A percentile compares a stretch with the other conserved stretches of the same genome.
phyloP scores from a whole-genome alignment of 2,329 filamentous ascomycete genomes.

The Domatiomyces globalis region DNA sequence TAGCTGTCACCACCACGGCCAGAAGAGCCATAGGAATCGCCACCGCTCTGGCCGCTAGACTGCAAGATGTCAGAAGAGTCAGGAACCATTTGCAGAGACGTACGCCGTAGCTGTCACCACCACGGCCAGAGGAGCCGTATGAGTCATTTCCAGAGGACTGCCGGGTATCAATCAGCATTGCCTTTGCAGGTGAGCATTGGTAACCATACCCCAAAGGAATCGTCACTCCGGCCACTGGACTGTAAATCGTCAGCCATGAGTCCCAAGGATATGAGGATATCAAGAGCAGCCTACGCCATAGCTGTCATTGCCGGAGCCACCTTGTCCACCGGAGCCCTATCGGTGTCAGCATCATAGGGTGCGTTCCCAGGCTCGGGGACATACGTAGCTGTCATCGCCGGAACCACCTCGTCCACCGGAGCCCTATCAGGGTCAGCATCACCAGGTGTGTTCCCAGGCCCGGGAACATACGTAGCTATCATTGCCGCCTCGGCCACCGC shows the following conservation, averaged over 20 bases:
- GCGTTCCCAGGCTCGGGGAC: too few species aligned
- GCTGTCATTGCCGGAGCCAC: slow-evolving; percentile 9
- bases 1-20: slow-evolving; percentile 7
- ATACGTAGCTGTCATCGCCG: slow-evolving; percentile 11
- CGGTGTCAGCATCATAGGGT: too few species aligned
- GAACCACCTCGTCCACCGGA: slow-evolving; percentile 5
- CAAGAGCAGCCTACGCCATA: slow-evolving; percentile 5
- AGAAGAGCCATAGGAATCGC: slow-evolving; percentile 11
- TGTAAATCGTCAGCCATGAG: background rate
- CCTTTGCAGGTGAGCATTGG: background rate
- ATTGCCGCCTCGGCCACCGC: slow-evolving; percentile 14
- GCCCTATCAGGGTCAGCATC: slow-evolving; percentile 2
- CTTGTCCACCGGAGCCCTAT: background rate
- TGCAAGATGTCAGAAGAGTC: background rate
- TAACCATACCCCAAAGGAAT: background rate
- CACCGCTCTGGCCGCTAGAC: slow-evolving; percentile 6
- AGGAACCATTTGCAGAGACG: slow-evolving; percentile 4
- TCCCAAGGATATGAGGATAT: background rate
- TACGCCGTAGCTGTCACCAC: slow-evolving; percentile 6
- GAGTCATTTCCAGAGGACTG: background rate
- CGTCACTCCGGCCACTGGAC: background rate
- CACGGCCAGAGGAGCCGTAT: background rate
- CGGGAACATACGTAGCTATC: slow-evolving; percentile 13
- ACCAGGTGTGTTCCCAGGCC: background rate
- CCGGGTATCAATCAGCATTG: too few species aligned